A percentile compares a stretch with the other conserved stretches of the same genome.
These are phyloP conservation scores for Xylaria hypoxylon DNA, from an alignment of 2,329 filamentous ascomycete species.

Conservation along the genomic window DNA sequence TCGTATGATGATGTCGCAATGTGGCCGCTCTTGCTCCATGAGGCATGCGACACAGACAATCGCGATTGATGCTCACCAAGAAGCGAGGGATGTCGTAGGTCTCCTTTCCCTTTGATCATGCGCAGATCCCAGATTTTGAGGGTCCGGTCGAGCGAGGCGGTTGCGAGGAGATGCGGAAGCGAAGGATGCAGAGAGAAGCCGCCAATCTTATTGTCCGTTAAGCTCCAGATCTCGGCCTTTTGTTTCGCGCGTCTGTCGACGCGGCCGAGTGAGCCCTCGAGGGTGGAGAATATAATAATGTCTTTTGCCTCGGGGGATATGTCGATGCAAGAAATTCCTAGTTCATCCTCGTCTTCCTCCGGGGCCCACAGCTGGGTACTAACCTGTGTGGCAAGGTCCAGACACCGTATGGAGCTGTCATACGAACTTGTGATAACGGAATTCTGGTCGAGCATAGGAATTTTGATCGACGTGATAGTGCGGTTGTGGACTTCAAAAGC, in stretches of 20 bases:
- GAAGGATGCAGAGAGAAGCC: slow-evolving; percentile 88
- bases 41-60: slow-evolving; percentile 90
- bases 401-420: slow-evolving; percentile 88
- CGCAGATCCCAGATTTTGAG: slow-evolving; percentile 94
- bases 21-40: slow-evolving; percentile 86
- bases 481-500: slow-evolving; percentile 91
- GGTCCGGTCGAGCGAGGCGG: slow-evolving; percentile 88
- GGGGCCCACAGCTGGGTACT: slow-evolving; percentile 87
- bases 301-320: slow-evolving; percentile 78
- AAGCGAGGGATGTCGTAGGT: slow-evolving; percentile 71
- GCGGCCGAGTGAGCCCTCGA: slow-evolving; percentile 82
- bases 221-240: slow-evolving; percentile 74
- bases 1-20: slow-evolving; percentile 95
- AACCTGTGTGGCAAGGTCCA: slow-evolving; percentile 84
- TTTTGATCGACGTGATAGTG: slow-evolving; percentile 87
- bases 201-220: slow-evolving; percentile 94
- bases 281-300: slow-evolving; percentile 85
- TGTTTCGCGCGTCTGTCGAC: slow-evolving; percentile 77
- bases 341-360: slow-evolving; percentile 73
- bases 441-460: slow-evolving; percentile 78
- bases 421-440: slow-evolving; percentile 88
- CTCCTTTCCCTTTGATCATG: slow-evolving; percentile 71
- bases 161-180: slow-evolving; percentile 84
- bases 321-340: slow-evolving; percentile 86
- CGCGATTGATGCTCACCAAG: slow-evolving; percentile 85